These are phyloP conservation scores for Thalassiosira profunda DNA, from an alignment of 108 stramenopile species.

Conservation along the genomic window DNA sequence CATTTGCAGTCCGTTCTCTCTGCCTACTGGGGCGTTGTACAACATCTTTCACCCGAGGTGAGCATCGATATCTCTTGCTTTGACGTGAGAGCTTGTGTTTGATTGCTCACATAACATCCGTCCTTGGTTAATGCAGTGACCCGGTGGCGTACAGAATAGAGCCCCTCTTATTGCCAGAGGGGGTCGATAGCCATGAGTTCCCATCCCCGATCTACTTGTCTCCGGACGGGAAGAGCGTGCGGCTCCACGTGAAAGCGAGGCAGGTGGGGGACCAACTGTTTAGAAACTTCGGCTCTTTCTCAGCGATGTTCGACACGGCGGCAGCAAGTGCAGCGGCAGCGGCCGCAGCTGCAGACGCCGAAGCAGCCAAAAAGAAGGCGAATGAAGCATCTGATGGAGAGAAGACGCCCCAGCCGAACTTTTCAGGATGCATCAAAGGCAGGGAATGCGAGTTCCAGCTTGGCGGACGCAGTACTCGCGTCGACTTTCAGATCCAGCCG, in stretches of 20 bases:
- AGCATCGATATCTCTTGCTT: not conserved
- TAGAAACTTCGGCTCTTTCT: constrained; percentile 49
- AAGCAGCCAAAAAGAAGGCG: constrained; percentile 34
- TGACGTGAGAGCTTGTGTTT: not conserved
- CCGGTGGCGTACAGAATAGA: constrained; percentile 88
- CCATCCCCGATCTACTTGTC: constrained; percentile 76
- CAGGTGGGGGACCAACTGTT: constrained; percentile 66
- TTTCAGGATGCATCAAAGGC: constrained; percentile 46
- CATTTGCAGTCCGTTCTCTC: constrained; percentile 71
- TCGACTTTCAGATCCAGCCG: constrained; percentile 78
- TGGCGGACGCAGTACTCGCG: constrained; percentile 57
- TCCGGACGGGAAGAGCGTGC: constrained; percentile 66
- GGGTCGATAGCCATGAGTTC: constrained; percentile 37
- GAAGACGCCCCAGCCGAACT: constrained; percentile 9
- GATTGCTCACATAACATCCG: not conserved
- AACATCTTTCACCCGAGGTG: constrained; percentile 82
- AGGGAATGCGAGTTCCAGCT: constrained; percentile 57
- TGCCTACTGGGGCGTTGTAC: constrained; percentile 67
- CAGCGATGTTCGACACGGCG: constrained; percentile 38
- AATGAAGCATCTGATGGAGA: constrained; percentile 7
- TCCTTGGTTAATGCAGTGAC: constrained; percentile 42
- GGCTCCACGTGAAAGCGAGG: constrained; percentile 81
- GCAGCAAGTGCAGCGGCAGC: constrained; percentile 42
- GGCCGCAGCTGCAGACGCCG: constrained; percentile 45
- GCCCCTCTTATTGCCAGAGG: constrained; percentile 62